Evolutionary conservation across 257 asterid genomes (phyloP).

Genomic region (Forsythia viridissima): DNA sequence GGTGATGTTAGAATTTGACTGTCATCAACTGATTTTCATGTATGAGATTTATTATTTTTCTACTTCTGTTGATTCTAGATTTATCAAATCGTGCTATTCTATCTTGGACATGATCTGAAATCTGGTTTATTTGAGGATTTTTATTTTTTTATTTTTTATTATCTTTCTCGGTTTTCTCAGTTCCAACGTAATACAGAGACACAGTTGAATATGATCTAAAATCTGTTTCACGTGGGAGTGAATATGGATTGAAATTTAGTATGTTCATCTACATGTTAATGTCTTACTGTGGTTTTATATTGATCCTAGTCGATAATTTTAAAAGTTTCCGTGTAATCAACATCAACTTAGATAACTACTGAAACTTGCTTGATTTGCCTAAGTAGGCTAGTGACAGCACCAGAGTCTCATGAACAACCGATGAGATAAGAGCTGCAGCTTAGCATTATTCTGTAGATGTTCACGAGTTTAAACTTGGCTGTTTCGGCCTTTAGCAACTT

Average conservation of each 20-base stretch:
- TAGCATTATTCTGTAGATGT: background rate
- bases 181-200: background rate
- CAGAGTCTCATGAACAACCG: background rate
- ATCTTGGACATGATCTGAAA: background rate
- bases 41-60: background rate
- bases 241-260: background rate
- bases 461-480: slow-evolving; percentile 1
- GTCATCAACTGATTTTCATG: background rate
- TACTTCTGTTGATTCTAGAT: background rate
- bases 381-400: background rate
- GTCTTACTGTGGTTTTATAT: background rate
- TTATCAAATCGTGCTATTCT: background rate
- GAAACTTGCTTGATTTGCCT: background rate
- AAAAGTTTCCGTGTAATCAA: background rate
- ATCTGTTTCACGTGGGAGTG: background rate
- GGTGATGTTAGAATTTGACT: background rate
- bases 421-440: background rate
- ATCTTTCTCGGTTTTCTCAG: background rate
- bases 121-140: background rate
- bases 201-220: background rate
- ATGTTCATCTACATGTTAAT: background rate
- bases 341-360: background rate
- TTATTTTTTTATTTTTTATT: background rate
- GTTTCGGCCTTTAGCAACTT: background rate
- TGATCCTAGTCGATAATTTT: background rate